Conservation (phyloP, 2,329 filamentous ascomycete species). For the Aspergillus spinulosporus region DNA sequence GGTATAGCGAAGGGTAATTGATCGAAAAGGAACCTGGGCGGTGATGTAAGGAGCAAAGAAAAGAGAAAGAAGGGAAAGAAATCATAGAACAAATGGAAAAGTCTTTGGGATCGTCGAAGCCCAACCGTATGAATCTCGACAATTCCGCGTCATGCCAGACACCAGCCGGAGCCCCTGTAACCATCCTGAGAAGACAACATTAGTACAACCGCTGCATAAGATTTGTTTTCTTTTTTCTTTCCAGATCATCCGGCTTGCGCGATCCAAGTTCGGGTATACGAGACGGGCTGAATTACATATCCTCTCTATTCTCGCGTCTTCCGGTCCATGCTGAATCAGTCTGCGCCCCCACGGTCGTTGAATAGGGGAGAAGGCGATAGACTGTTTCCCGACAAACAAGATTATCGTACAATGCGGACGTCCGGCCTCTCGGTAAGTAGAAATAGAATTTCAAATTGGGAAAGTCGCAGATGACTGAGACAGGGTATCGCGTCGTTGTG, state of each 20-base stretch:
- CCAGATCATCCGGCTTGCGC: conserved; percentile 11
- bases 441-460: conserved; percentile 39
- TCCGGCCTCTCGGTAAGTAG: conserved; percentile 35
- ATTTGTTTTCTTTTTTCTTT: conserved; percentile 16
- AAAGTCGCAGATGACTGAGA: conserved; percentile 38
- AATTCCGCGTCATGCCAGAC: not conserved
- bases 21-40: not conserved
- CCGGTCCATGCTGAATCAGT: conserved; percentile 17
- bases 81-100: conserved; percentile 11
- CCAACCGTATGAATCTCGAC: conserved; percentile 4
- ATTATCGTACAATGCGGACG: conserved; percentile 49
- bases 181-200: conserved; percentile 21
- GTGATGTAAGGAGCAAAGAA: conserved; percentile 2
- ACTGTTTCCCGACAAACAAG: conserved; percentile 34
- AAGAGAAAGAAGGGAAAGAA: conserved; percentile 5
- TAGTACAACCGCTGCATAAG: conserved; percentile 23
- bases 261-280: conserved; percentile 5
- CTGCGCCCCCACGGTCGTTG: conserved; percentile 23
- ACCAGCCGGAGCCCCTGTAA: conserved; percentile 22
- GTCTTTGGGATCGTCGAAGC: conserved; percentile 6
- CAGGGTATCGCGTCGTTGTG: conserved; percentile 38
- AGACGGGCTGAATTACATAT: conserved; percentile 8
- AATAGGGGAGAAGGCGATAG: conserved; percentile 28
- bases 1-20: conserved; percentile 15
- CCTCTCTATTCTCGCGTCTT: conserved; percentile 12